Evolutionary conservation across 148 eudicot species (phyloP).

Genomic region (Nepenthes gracilis): DNA sequence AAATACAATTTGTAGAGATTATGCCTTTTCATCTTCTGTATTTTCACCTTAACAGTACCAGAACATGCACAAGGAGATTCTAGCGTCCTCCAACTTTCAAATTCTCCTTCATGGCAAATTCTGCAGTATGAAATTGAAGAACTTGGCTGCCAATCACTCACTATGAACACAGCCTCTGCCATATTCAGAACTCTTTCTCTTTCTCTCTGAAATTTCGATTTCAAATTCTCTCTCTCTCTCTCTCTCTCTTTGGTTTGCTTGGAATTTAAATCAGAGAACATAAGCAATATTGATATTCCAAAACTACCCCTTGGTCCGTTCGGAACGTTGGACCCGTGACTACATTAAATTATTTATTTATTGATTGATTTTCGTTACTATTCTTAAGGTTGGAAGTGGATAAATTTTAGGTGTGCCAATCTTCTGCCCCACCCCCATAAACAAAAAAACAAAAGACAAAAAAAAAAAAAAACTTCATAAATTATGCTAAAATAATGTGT

Average conservation of each 20-base stretch:
- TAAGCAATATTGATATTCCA: too few relatives aligned
- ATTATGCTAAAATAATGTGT: too few relatives aligned
- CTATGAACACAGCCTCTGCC: constrained; percentile 36
- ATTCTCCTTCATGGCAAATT: constrained; percentile 86
- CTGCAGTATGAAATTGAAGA: constrained; percentile 33
- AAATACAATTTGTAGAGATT: not conserved
- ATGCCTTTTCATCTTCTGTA: not conserved
- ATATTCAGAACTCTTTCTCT: not conserved
- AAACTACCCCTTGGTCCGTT: too few relatives aligned
- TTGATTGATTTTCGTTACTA: too few relatives aligned
- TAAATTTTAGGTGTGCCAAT: too few relatives aligned
- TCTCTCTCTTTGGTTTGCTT: not conserved
- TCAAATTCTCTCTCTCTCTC: not conserved
- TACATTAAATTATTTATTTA: too few relatives aligned
- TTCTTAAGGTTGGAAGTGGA: too few relatives aligned
- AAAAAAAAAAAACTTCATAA: too few relatives aligned
- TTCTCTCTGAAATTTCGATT: not conserved
- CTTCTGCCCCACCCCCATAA: too few relatives aligned
- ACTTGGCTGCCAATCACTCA: constrained; percentile 11
- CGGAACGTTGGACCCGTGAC: too few relatives aligned
- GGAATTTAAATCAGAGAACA: too few relatives aligned
- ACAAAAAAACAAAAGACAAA: too few relatives aligned
- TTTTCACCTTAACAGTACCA: constrained; percentile 70
- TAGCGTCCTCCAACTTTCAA: constrained; percentile 46
- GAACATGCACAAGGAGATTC: constrained; percentile 92